phyloP scores from a whole-genome alignment of 495 filamentous ascomycete species.

The Cercophora samala region DNA sequence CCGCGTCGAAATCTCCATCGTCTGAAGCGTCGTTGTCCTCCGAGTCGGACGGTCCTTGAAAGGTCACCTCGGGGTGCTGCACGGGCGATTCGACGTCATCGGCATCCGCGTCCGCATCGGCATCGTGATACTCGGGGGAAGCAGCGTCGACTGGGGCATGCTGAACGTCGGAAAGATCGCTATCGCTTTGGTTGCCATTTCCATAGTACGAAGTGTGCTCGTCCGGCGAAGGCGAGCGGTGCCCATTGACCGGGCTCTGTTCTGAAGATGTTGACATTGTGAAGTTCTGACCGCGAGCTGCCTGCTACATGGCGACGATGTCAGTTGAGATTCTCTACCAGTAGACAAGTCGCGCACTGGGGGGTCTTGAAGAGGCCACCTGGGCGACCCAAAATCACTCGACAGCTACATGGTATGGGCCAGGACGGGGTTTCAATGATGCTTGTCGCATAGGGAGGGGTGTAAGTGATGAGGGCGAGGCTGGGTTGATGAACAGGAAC shows the following conservation, averaged over 20 bases:
- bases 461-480: constrained; percentile 47
- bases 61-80: constrained; percentile 56
- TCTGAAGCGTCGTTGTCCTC: constrained; percentile 71
- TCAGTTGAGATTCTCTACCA: constrained; percentile 37
- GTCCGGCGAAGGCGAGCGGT: constrained; percentile 32
- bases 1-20: constrained; percentile 74
- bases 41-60: constrained; percentile 36
- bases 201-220: constrained; percentile 27
- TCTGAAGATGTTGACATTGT: constrained; percentile 52
- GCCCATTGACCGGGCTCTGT: constrained; percentile 44
- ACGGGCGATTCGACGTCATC: constrained; percentile 59
- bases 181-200: constrained; percentile 41
- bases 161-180: constrained; percentile 48
- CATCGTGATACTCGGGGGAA: constrained; percentile 50
- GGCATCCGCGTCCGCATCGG: constrained; percentile 26
- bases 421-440: constrained; percentile 30
- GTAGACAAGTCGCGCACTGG: constrained; percentile 21
- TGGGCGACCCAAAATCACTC: constrained; percentile 38
- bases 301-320: constrained; percentile 46
- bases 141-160: constrained; percentile 28
- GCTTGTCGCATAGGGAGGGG: constrained; percentile 44
- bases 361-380: constrained; percentile 30
- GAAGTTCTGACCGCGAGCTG: constrained; percentile 37
- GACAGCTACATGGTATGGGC: constrained; percentile 23
- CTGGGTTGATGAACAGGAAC: constrained; percentile 39